Evolutionary conservation across 306 rosid species (phyloP).

Genomic region (Sindora glabra): DNA sequence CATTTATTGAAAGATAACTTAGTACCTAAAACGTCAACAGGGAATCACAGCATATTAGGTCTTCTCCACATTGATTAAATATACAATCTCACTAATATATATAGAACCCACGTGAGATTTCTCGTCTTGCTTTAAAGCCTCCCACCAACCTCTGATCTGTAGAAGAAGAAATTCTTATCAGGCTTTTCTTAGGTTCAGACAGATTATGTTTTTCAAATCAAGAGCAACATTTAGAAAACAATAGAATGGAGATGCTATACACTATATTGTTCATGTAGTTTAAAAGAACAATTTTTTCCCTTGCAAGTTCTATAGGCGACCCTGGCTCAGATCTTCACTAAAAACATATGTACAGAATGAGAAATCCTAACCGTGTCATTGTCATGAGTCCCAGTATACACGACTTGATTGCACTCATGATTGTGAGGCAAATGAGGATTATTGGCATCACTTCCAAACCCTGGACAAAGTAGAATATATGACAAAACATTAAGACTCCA

Average conservation of each 20-base stretch:
- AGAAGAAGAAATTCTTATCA: conserved; percentile 15
- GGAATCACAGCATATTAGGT: not conserved
- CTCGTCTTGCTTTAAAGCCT: conserved; percentile 61
- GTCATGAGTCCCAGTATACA: conserved; percentile 94
- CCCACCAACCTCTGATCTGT: conserved; percentile 93
- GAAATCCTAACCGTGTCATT: conserved; percentile 72
- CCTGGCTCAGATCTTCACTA: not conserved
- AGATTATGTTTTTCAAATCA: not conserved
- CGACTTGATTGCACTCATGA: conserved; percentile 88
- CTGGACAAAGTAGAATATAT: conserved; percentile 26
- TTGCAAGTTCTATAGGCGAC: not conserved
- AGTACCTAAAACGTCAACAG: conserved; percentile 41
- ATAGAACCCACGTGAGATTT: conserved; percentile 55
- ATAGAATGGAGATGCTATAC: conserved; percentile 2
- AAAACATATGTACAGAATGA: conserved; percentile 10
- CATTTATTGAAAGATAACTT: conserved; percentile 52
- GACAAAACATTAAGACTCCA: not conserved
- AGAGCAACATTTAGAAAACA: conserved; percentile 1
- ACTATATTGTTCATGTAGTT: not conserved
- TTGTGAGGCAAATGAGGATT: conserved; percentile 94
- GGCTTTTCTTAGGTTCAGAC: conserved; percentile 1
- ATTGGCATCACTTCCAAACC: conserved; percentile 68
- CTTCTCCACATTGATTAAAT: not conserved
- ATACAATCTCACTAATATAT: not conserved
- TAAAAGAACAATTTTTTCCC: not conserved